A percentile compares a stretch with the other conserved stretches of the same genome.
phyloP scores from a whole-genome alignment of 805 yeast genomes.

The Pichia ethanolica region DNA sequence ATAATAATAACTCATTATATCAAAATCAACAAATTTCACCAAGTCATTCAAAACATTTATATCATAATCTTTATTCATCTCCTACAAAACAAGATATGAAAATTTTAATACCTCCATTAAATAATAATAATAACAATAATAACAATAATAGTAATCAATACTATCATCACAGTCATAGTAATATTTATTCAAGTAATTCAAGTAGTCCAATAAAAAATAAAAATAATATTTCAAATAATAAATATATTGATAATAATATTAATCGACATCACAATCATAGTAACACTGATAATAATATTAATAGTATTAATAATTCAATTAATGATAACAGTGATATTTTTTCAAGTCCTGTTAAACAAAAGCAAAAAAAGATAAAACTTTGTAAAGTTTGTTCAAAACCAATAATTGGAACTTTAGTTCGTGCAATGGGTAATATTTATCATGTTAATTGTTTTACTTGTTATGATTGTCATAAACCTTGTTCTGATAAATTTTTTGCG shows the following conservation, averaged over 20 bases:
- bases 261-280: not conserved
- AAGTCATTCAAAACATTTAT: constrained; percentile 4
- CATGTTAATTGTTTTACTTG: constrained; percentile 88
- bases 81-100: constrained; percentile 3
- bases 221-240: not conserved
- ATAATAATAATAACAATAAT: not conserved
- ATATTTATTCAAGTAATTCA: not conserved
- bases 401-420: constrained; percentile 69
- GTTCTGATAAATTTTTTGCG: constrained; percentile 87
- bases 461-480: constrained; percentile 71
- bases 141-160: not conserved
- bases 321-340: not conserved
- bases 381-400: constrained; percentile 48
- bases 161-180: no score
- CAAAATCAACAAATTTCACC: not conserved
- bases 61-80: constrained; percentile 8
- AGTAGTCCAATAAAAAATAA: not conserved
- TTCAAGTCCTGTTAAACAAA: constrained; percentile 1
- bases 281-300: not conserved
- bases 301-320: not conserved
- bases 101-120: constrained; percentile 1
- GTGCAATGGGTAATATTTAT: constrained; percentile 72
- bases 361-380: constrained; percentile 25
- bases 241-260: not conserved
- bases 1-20: not conserved